Evolutionary conservation across 164 flowering plant species (phyloP).

Genomic region (Amborella trichopoda): DNA sequence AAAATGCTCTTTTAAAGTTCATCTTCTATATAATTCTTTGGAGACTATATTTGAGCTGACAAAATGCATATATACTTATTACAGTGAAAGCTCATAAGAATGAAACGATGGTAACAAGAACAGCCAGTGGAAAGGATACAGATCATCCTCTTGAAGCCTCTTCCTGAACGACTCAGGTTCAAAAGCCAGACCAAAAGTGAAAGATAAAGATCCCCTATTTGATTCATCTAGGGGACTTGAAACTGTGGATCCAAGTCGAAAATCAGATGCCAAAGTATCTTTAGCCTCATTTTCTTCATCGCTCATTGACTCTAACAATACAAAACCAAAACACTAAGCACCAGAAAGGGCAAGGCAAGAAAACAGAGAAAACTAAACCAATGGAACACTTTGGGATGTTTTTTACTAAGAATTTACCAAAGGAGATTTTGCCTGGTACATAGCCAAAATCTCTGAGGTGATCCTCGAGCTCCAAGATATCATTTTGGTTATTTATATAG

Average conservation of each 20-base stretch:
- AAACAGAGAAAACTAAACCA: background rate
- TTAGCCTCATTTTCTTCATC: slow-evolving; percentile 20
- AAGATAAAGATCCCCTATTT: slow-evolving; percentile 11
- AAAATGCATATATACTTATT: too few species aligned
- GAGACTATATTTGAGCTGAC: too few species aligned
- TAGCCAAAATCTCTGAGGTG: slow-evolving; percentile 37
- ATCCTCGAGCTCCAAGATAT: slow-evolving; percentile 34
- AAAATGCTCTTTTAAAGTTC: too few species aligned
- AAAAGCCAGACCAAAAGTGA: slow-evolving; percentile 7
- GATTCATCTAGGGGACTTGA: background rate
- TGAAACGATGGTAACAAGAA: too few species aligned
- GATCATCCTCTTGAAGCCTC: slow-evolving; percentile 33
- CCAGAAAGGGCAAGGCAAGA: background rate
- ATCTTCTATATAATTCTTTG: too few species aligned
- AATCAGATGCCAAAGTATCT: slow-evolving; percentile 15
- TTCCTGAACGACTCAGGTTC: slow-evolving; percentile 15
- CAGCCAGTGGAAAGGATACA: slow-evolving; percentile 79
- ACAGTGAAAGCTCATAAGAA: too few species aligned
- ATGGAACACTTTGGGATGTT: background rate
- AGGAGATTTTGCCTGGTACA: slow-evolving; percentile 23
- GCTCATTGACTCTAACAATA: too few species aligned
- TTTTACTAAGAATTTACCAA: background rate
- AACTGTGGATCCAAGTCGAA: slow-evolving; percentile 4
- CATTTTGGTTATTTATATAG: slow-evolving; percentile 44
- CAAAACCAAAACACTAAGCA: background rate